Base-by-base conservation (phyloP, 1,139 yeast species). In the Starmera stellimalicola region DNA sequence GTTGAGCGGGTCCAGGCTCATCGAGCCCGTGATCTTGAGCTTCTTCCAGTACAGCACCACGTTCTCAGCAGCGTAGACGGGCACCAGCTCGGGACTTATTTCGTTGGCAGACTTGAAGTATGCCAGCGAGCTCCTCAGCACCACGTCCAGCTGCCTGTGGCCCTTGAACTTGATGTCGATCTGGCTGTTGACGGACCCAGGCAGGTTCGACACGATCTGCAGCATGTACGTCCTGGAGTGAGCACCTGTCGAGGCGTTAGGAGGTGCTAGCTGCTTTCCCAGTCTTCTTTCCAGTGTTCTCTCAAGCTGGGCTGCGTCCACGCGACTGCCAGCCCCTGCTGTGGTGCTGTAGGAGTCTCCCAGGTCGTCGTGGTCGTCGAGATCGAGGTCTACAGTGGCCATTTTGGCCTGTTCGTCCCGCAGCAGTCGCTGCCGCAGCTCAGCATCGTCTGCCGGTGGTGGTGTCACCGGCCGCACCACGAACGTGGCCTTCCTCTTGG, bases 1-100 rank as follows among this genome's bases (percentile, higher is more conserved):
- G 5, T 35, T 33, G 15, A 52, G 33, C 6, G 41, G 34, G 12
- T 42, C 47, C 1, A 51, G 42, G 25, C 35, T 50, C 51, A 47
- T 48, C 18, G 38, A 46, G 2, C 45, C 44, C 14, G 32, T 20
- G 4, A 52, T 24, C 24, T 32, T 37, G 14, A 45, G 33, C 3
- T 38, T 42, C 3, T 45, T 35, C 48, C 49, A 48, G 16, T 38
- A 32, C 8, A 52, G 32, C 1, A 37, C 31, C 1, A 45, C 48
- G 4, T 30, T 20, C 6, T 35, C 37, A 1, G 39, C 33, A 3
- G 25, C 23, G 30, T 50, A 50, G 3, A 36, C 2, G 5, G 5
- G 7, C n/a, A 7, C 9, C 31, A 28, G 18, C 18, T 5, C 6
- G 5, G 14, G 16, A 12, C 16, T 7, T 5, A 18, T 11, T 11